Evolutionary conservation across 2,329 filamentous ascomycete species (phyloP).

Genomic region (Rutstroemia sp.): DNA sequence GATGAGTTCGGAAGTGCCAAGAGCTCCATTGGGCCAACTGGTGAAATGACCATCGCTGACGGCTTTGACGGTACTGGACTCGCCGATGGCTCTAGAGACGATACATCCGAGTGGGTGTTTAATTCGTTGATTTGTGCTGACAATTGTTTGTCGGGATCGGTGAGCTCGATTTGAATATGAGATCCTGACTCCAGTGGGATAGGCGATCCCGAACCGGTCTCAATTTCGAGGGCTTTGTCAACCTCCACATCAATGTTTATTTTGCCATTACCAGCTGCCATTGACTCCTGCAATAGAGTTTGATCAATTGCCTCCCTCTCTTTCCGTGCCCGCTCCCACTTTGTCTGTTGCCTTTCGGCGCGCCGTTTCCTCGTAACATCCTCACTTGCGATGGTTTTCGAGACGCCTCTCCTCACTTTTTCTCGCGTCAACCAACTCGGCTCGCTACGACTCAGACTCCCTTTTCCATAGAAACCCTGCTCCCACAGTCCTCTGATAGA

Average conservation of each 20-base stretch:
- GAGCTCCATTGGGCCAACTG: conserved; percentile 34
- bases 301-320: conserved; percentile 79
- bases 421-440: conserved; percentile 86
- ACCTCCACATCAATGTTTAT: not conserved
- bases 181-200: too few relatives aligned
- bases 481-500: conserved; percentile 84
- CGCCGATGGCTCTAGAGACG: not conserved
- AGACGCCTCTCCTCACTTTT: conserved; percentile 60
- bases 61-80: not conserved
- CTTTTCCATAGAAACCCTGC: conserved; percentile 96
- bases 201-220: not conserved
- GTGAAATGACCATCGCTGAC: not conserved
- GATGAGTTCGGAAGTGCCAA: conserved; percentile 44
- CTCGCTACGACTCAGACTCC: conserved; percentile 86
- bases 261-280: not conserved
- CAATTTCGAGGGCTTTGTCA: not conserved
- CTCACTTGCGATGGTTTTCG: conserved; percentile 67
- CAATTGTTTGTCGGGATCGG: not conserved
- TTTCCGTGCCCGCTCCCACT: conserved; percentile 83
- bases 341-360: conserved; percentile 74
- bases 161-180: not conserved
- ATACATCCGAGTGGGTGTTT: not conserved
- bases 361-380: conserved; percentile 70
- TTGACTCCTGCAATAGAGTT: conserved; percentile 50
- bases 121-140: not conserved